Evolutionary conservation across 225 moss, liverwort and hornwort species (phyloP), one percentile per base, ranked within the genome.

Genomic region (Anthoceros angustus): DNA sequence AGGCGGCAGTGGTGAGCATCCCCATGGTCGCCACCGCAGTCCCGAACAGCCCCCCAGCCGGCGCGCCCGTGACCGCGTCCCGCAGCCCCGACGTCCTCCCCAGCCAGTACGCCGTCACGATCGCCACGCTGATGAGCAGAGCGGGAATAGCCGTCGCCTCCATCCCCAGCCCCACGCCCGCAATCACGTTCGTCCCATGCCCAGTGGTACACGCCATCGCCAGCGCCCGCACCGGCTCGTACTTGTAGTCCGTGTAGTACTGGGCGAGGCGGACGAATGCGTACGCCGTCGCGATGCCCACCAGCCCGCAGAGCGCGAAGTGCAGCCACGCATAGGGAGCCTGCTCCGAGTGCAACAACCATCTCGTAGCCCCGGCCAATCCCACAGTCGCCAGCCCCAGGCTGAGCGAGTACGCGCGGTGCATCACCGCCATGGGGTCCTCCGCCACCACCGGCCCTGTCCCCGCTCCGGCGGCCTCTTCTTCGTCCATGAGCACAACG

Each of bases 1-100:
- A 98, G 41, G 85, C 92, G 68, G 95, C 95, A 40, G 95, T 98
- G 69, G 91, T 91, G 64, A 98, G 83, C 95, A 98, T 98, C 69
- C 95, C 95, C 92, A 98, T 98, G 3, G 95, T 98, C 48, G 95
- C 95, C 70, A 92, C 88, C 64, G 95, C 92, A 46, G 92, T 98
- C 71, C 95, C 95, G 64, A 98, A 98, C 20, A 98, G 79, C 0
- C 92, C 95, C 12, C 92, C 92, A 68, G 84, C 84, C 15, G 88
- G 86, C 50, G 15, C 32, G 24, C 95, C 95, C 9, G 70, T 63
- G 71, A 80, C 86, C n/a, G n/a, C n/a, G 71, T 98, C 95, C 61
- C 83, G 82, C 40, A 98, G 86, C 39, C 95, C 95, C 49, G 92
- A 88, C 49, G 95, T 98, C 77, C 86, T 91, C 65, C 95, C 95